Conservation (phyloP, 1,284 basidiomycete species). For the Cryptococcus deneoformans region DNA sequence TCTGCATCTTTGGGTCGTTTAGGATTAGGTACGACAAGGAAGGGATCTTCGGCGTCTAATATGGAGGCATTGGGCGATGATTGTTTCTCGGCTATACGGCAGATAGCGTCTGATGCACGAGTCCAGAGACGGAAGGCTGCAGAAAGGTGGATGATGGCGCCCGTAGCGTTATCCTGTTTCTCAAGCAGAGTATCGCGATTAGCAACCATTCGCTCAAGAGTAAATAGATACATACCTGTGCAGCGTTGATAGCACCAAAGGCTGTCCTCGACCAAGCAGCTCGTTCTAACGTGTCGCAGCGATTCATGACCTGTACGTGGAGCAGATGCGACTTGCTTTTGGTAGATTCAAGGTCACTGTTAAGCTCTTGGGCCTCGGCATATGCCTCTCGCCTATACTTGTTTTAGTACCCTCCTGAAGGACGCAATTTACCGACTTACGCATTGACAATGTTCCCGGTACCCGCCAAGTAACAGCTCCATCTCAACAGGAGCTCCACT, state of each 20-base stretch:
- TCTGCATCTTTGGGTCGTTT: slow-evolving; percentile 34
- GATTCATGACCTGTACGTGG: slow-evolving; percentile 56
- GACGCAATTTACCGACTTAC: slow-evolving; percentile 48
- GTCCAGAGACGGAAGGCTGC: slow-evolving; percentile 77
- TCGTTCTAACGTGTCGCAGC: slow-evolving; percentile 62
- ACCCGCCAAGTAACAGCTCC: slow-evolving; percentile 63
- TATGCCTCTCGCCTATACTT: slow-evolving; percentile 12
- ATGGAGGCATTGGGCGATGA: slow-evolving; percentile 24
- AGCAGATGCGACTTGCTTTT: slow-evolving; percentile 26
- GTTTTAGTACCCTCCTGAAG: neutral
- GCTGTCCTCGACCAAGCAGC: slow-evolving; percentile 68
- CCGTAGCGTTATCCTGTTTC: slow-evolving; percentile 62
- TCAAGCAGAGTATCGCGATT: neutral
- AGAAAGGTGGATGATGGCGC: slow-evolving; percentile 61
- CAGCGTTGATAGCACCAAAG: slow-evolving; percentile 64
- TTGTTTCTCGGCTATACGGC: slow-evolving; percentile 55
- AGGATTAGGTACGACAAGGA: slow-evolving; percentile 15
- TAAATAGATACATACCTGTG: slow-evolving; percentile 54
- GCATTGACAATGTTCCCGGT: slow-evolving; percentile 62
- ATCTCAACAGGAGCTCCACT: slow-evolving; percentile 61
- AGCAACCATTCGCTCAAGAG: neutral
- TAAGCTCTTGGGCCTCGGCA: slow-evolving; percentile 48
- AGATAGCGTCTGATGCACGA: slow-evolving; percentile 67
- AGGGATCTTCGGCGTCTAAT: slow-evolving; percentile 23
- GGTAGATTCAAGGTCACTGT: slow-evolving; percentile 36